Conservation (phyloP, 176 grass and related monocot species). For the Oryza brachyantha region DNA sequence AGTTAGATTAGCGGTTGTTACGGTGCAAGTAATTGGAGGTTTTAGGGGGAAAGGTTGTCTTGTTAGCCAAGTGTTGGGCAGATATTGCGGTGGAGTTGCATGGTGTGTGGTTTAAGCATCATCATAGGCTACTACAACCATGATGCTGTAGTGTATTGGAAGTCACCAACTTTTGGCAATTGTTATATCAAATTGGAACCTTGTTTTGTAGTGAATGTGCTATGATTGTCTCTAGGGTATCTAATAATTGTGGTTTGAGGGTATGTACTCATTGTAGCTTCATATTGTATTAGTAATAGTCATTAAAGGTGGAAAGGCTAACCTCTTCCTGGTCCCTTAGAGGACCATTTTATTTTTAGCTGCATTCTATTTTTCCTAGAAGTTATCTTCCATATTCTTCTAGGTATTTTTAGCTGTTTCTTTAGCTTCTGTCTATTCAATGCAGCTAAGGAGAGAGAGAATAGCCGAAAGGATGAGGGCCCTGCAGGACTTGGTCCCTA, state of each 20-base stretch:
- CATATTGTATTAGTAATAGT: background rate
- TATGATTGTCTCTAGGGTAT: slow-evolving; percentile 20
- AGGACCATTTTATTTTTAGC: background rate
- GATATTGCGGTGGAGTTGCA: slow-evolving; percentile 16
- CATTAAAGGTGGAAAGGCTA: background rate
- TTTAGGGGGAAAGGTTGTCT: slow-evolving; percentile 24
- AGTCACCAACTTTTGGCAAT: slow-evolving; percentile 34
- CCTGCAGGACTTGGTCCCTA: slow-evolving; percentile 88
- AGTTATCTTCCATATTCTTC: background rate
- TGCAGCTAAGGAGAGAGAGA: slow-evolving; percentile 84
- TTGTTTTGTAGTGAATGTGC: slow-evolving; percentile 31
- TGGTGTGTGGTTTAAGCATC: slow-evolving; percentile 39
- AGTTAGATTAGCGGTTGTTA: slow-evolving; percentile 33
- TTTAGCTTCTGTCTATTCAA: slow-evolving; percentile 3
- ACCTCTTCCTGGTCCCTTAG: background rate
- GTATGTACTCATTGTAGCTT: slow-evolving; percentile 13
- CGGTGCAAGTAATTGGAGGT: slow-evolving; percentile 24
- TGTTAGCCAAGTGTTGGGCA: slow-evolving; percentile 22
- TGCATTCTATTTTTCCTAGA: background rate
- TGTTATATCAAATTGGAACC: slow-evolving; percentile 26
- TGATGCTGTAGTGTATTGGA: slow-evolving; percentile 48
- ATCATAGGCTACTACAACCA: slow-evolving; percentile 6
- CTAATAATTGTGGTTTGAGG: slow-evolving; percentile 22
- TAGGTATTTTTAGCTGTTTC: background rate
- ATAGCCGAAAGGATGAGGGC: slow-evolving; percentile 97